Percentiles rank a stretch among this genome's conserved stretches.
Evolutionary conservation across 768 basidiomycete species (phyloP).

Genomic region (Suillus clintonianus): DNA sequence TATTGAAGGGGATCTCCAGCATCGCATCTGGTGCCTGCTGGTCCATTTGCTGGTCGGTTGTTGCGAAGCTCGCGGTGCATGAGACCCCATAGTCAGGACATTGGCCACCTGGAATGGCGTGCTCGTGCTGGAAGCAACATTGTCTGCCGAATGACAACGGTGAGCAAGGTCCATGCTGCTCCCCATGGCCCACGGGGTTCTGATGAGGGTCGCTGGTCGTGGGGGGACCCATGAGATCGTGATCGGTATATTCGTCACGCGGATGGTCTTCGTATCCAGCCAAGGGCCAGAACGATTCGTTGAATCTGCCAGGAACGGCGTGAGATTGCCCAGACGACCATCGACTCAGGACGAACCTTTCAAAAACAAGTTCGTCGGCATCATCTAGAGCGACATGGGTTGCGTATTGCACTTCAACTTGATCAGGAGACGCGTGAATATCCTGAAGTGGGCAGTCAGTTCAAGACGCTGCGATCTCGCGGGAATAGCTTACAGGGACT

Average conservation of each 20-base stretch:
- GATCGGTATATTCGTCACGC: neutral
- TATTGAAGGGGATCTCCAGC: neutral
- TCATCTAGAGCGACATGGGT: neutral
- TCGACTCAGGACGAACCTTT: neutral
- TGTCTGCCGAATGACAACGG: neutral
- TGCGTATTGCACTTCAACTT: neutral
- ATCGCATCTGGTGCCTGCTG: too few species aligned
- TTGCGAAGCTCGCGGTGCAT: too few species aligned
- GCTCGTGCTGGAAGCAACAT: neutral
- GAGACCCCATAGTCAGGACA: too few species aligned
- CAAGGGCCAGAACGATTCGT: neutral
- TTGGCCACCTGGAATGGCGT: neutral
- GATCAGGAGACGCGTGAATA: neutral
- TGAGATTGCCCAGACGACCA: neutral
- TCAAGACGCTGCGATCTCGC: neutral
- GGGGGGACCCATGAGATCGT: neutral
- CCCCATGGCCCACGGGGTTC: neutral
- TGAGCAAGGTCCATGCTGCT: neutral
- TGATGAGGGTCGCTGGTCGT: neutral
- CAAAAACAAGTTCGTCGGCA: neutral
- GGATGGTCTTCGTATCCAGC: neutral
- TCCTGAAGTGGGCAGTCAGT: neutral
- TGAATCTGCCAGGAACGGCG: neutral
- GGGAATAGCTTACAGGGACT: neutral
- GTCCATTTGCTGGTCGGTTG: too few species aligned